These are phyloP conservation scores for Fraxinus pennsylvanica DNA, from an alignment of 257 asterid genomes.

Conservation along the genomic window DNA sequence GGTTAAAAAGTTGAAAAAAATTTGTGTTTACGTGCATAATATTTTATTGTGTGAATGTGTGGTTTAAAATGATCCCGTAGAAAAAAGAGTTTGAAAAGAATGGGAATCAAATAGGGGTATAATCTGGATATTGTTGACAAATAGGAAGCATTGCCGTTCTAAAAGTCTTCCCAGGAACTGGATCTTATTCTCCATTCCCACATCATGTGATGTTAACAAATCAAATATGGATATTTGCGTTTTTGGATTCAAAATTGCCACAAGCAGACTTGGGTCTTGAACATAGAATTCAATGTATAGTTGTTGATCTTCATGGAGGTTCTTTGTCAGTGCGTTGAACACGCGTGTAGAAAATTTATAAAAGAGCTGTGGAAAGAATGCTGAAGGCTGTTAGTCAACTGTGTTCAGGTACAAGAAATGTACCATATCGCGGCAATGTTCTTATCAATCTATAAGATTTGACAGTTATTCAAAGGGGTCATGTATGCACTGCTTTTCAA, in stretches of 20 bases:
- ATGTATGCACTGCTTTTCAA: background rate
- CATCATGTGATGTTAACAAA: background rate
- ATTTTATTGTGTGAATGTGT: too few species aligned
- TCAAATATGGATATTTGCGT: background rate
- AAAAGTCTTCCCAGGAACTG: background rate
- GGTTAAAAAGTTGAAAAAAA: too few species aligned
- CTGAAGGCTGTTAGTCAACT: background rate
- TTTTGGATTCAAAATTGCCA: background rate
- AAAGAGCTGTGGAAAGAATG: background rate
- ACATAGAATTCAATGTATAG: background rate
- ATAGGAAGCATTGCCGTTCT: background rate
- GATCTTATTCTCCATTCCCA: background rate
- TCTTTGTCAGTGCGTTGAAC: background rate
- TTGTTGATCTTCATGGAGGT: background rate
- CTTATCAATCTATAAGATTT: background rate
- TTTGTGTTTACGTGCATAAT: too few species aligned
- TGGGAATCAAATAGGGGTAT: too few species aligned
- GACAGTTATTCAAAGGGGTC: background rate
- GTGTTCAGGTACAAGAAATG: background rate
- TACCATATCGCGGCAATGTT: background rate
- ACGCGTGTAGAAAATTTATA: background rate
- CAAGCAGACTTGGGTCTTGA: background rate
- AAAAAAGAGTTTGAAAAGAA: too few species aligned
- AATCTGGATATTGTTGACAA: background rate
- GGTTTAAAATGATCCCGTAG: too few species aligned